These are phyloP conservation scores for Corrigiola litoralis DNA, from an alignment of 179 eudicot genomes.

Conservation along the genomic window DNA sequence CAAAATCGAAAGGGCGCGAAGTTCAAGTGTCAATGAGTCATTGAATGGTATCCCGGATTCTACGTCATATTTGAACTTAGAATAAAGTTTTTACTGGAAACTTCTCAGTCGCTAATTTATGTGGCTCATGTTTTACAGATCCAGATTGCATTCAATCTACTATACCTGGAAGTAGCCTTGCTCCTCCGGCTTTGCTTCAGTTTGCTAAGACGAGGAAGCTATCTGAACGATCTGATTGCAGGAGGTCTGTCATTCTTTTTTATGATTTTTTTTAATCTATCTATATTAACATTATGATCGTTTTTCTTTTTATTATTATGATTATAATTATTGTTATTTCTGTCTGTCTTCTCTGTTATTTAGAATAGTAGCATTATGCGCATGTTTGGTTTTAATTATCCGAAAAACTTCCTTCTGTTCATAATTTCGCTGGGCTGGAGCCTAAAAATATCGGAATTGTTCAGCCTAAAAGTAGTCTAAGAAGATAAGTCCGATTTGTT, in stretches of 20 bases:
- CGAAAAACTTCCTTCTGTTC: too few species aligned
- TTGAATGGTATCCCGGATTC: constrained; percentile 29
- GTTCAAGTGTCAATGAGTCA: constrained; percentile 42
- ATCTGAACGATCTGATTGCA: constrained; percentile 79
- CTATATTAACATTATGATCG: background rate
- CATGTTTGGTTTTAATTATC: too few species aligned
- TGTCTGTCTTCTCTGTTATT: too few species aligned
- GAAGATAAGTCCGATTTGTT: too few species aligned
- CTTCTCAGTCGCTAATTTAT: background rate
- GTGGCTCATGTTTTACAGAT: constrained; percentile 43
- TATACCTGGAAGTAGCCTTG: constrained; percentile 50
- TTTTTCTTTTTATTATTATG: background rate
- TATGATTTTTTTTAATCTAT: background rate
- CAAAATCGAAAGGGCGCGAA: constrained; percentile 40
- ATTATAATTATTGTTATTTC: background rate
- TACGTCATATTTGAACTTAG: background rate
- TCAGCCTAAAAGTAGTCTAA: too few species aligned
- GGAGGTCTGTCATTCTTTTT: constrained; percentile 50
- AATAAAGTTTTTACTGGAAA: background rate
- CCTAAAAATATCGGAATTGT: too few species aligned
- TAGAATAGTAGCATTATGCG: too few species aligned
- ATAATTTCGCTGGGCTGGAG: too few species aligned
- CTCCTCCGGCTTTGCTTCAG: constrained; percentile 62
- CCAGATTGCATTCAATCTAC: constrained; percentile 70
- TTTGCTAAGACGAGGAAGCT: constrained; percentile 85